Percentiles rank a stretch among this genome's conserved stretches.
These are phyloP conservation scores for Hippophae tibetana DNA, from an alignment of 306 rosid genomes.

Conservation along the genomic window DNA sequence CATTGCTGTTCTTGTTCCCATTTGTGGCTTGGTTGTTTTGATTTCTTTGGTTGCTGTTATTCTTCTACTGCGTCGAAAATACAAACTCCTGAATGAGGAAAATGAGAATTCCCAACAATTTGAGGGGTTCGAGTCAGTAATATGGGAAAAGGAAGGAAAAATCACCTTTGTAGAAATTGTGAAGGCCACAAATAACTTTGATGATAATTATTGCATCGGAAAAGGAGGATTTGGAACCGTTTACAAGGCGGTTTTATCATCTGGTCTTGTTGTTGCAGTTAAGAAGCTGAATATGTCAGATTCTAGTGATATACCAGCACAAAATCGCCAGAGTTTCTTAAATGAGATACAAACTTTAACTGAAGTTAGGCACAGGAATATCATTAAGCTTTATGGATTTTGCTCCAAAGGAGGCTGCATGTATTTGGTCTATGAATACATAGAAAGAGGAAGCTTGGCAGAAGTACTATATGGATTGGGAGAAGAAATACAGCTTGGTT, in stretches of 20 bases:
- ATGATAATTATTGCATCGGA: slow-evolving; percentile 47
- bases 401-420: slow-evolving; percentile 27
- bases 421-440: slow-evolving; percentile 45
- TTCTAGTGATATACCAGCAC: slow-evolving; percentile 24
- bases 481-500: slow-evolving; percentile 23
- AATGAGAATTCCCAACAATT: neutral
- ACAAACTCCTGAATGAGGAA: slow-evolving; percentile 19
- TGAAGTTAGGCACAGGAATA: slow-evolving; percentile 46
- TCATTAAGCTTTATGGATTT: slow-evolving; percentile 51
- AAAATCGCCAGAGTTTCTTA: slow-evolving; percentile 28
- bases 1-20: slow-evolving; percentile 29
- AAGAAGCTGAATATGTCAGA: slow-evolving; percentile 33
- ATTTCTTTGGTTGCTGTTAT: slow-evolving; percentile 10
- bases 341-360: slow-evolving; percentile 44
- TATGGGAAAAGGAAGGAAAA: slow-evolving; percentile 38
- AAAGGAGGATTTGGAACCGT: slow-evolving; percentile 63
- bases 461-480: slow-evolving; percentile 31
- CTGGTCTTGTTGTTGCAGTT: slow-evolving; percentile 42
- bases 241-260: slow-evolving; percentile 33
- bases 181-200: slow-evolving; percentile 40
- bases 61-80: neutral
- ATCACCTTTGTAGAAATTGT: slow-evolving; percentile 41
- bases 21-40: slow-evolving; percentile 20
- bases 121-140: slow-evolving; percentile 1
- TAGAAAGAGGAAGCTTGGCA: slow-evolving; percentile 36